Base-by-base conservation (phyloP, 2,329 filamentous ascomycete species). In the Rutstroemia sp. region DNA sequence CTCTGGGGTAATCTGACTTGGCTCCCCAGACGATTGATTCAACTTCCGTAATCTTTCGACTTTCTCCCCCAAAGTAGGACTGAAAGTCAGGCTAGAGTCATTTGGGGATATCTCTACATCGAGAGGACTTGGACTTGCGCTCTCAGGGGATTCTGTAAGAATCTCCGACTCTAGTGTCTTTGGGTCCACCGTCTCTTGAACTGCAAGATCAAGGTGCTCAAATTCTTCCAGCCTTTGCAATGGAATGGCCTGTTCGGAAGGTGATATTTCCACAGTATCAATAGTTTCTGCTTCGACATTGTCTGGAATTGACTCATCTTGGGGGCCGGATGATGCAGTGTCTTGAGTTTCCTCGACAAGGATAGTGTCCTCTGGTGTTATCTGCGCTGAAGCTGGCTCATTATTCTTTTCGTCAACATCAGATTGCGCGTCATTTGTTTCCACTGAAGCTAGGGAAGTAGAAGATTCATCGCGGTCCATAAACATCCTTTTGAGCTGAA, bases 401-500 rank as follows among this genome's bases (percentile, higher is more conserved):
- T 67, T 66, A 10, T 64, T 64, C 52, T 81, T 79, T 48, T 70
- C 67, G 8, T 77, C 74, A 10, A 73, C 69, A 57, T 81, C 78
- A 5, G 76, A 72, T 16, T 73, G 73, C 2, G 76, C 73, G 21
- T 86, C 84, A 7, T 76, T 73, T 2, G 77, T 83, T 50, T 95
- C 90, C 12, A 81, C 82, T 6, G 86, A 83, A 5, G 79, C 78
- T 16, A 92, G 74, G 0, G 88, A 88, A 57, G 89, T 86, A 58
- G 88, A 86, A 2, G 89, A 91, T 61, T 92, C 89, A 64, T 91
- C 87, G 16, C 67, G 66, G 69, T 97, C 92, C 7, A 92, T 83
- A 68, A 99, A 99, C 70, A 99, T 89, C 70, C 95, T 96, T 69
- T 89, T 92, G 57, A 99, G 76, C 69, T 99, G 95, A 60, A 96